Percentiles rank a stretch among this genome's conserved stretches.
Conservation (phyloP, 331 rosid genomes). For the Telfairia occidentalis region DNA sequence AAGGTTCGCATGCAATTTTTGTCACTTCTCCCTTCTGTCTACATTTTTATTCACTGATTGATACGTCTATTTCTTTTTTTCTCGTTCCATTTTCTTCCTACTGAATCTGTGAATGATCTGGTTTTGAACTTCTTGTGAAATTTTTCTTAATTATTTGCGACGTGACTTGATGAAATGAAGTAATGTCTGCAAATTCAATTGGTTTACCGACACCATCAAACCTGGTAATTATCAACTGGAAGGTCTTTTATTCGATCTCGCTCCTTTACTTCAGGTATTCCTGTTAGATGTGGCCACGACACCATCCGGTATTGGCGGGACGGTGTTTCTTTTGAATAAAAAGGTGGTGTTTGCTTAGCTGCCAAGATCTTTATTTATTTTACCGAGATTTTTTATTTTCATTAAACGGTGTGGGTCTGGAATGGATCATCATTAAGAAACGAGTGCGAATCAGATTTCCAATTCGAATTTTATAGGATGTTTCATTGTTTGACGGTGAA, state of each 20-base stretch:
- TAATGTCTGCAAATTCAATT: neutral
- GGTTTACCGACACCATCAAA: slow-evolving; percentile 1
- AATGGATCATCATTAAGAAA: neutral
- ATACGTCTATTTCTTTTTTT: neutral
- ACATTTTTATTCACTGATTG: neutral
- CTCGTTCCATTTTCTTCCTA: neutral
- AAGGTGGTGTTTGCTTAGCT: neutral
- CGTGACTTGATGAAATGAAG: neutral
- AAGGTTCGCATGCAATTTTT: neutral
- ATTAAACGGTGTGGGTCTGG: neutral
- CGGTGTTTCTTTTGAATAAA: neutral
- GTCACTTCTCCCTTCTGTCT: neutral
- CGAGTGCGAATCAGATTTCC: neutral
- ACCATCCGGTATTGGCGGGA: neutral
- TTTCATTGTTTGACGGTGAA: neutral
- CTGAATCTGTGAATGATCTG: neutral
- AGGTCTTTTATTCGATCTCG: neutral
- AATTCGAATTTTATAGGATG: neutral
- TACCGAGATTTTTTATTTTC: neutral
- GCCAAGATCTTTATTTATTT: neutral
- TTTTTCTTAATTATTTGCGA: neutral
- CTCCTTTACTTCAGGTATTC: neutral
- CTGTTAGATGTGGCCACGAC: slow-evolving; percentile 5
- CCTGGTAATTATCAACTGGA: neutral
- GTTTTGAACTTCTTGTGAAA: neutral